phyloP scores from a whole-genome alignment of 2,329 filamentous ascomycete species.

The Aspergillus spinulosporus region DNA sequence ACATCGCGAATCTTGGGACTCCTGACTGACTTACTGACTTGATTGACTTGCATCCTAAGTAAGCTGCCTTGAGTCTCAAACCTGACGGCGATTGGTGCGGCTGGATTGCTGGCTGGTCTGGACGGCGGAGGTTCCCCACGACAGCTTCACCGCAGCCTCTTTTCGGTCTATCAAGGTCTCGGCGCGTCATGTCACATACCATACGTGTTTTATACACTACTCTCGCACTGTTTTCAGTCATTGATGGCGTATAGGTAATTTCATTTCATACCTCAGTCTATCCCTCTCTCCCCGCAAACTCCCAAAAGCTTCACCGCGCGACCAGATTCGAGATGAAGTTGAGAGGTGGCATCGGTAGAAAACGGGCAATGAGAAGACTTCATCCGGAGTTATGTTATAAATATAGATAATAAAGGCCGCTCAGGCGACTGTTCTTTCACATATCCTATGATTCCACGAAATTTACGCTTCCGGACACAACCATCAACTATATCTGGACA shows the following conservation, averaged over 20 bases:
- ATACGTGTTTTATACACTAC: constrained; percentile 5
- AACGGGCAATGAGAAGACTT: constrained; percentile 9
- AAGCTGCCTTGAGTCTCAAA: neutral
- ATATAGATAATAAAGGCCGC: constrained; percentile 11
- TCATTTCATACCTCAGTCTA: neutral
- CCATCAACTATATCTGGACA: constrained; percentile 3
- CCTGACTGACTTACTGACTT: neutral
- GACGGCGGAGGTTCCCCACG: constrained; percentile 20
- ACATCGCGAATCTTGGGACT: constrained; percentile 1
- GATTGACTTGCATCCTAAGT: neutral
- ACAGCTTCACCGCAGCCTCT: constrained; percentile 37
- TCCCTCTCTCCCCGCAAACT: neutral
- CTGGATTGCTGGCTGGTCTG: constrained; percentile 3
- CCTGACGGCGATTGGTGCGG: constrained; percentile 1
- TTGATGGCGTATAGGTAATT: neutral
- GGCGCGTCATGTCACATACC: constrained; percentile 14
- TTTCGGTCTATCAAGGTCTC: constrained; percentile 27
- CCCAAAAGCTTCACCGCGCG: constrained; percentile 34
- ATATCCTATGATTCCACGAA: neutral
- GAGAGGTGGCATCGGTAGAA: constrained; percentile 20
- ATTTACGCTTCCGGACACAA: neutral
- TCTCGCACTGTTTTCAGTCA: neutral
- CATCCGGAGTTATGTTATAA: constrained; percentile 12
- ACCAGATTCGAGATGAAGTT: constrained; percentile 23
- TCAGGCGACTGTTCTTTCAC: neutral